Evolutionary conservation across 2,329 filamentous ascomycete species (phyloP).

Genomic region (Aspergillus quadrilineatus): DNA sequence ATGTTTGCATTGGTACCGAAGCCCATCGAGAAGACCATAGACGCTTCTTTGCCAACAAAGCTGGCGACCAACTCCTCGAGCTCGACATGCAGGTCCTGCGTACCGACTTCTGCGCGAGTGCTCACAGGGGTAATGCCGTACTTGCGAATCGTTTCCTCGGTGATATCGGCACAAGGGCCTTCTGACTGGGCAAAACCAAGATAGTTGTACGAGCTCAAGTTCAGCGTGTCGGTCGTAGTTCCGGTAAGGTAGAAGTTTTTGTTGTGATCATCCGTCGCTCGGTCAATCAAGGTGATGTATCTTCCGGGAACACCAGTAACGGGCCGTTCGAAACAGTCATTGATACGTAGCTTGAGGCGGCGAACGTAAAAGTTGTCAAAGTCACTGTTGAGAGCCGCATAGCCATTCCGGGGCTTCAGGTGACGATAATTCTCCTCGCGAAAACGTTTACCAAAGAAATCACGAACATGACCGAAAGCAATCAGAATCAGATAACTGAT

Average conservation of each 20-base stretch:
- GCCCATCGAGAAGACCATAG: slow-evolving; percentile 99
- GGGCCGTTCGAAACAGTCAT: slow-evolving; percentile 92
- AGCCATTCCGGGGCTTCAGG: slow-evolving; percentile 79
- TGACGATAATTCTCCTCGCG: slow-evolving; percentile 82
- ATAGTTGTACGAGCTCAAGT: slow-evolving; percentile 99
- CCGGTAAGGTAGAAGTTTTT: slow-evolving; percentile 84
- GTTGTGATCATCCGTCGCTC: slow-evolving; percentile 88
- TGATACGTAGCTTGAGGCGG: slow-evolving; percentile 87
- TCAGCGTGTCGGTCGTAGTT: slow-evolving; percentile 89
- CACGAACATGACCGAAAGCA: slow-evolving; percentile 88
- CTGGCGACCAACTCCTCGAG: slow-evolving; percentile 85
- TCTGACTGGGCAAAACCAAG: slow-evolving; percentile 97
- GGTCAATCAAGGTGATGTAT: slow-evolving; percentile 89
- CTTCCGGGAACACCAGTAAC: slow-evolving; percentile 91
- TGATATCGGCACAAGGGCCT: slow-evolving; percentile 89
- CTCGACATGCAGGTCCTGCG: slow-evolving; percentile 80
- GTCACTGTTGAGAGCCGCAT: slow-evolving; percentile 92
- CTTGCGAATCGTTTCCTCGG: slow-evolving; percentile 79
- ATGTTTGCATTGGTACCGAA: slow-evolving; percentile 93
- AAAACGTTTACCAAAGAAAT: slow-evolving; percentile 97
- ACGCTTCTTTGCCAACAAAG: slow-evolving; percentile 90
- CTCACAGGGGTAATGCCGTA: slow-evolving; percentile 83
- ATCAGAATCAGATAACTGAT: slow-evolving; percentile 97
- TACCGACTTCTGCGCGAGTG: slow-evolving; percentile 79
- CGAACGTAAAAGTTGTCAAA: slow-evolving; percentile 99